phyloP scores from a whole-genome alignment of 441 rosid genomes.

The Gossypium schwendimanii region DNA sequence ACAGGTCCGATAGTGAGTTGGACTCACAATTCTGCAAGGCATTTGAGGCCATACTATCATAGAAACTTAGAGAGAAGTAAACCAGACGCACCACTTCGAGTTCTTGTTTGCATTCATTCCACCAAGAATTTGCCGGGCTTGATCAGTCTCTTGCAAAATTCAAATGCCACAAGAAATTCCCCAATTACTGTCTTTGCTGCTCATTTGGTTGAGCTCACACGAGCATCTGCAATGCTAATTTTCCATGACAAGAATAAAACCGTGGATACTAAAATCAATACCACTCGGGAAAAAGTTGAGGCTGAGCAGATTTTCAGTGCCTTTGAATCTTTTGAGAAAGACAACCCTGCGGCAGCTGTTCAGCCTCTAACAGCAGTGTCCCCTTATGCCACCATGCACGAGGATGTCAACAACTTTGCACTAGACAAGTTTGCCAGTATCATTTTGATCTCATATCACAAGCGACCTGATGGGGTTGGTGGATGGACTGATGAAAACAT shows the following conservation, averaged over 20 bases:
- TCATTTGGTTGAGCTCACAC: conserved; percentile 47
- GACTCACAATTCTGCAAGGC: conserved; percentile 22
- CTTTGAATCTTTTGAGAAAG: conserved; percentile 23
- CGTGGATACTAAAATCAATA: background rate
- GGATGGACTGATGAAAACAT: conserved; percentile 27
- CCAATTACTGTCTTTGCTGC: conserved; percentile 36
- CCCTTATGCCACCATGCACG: conserved; percentile 46
- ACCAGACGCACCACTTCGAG: conserved; percentile 32
- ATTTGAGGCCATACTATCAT: conserved; percentile 11
- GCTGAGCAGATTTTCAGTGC: conserved; percentile 32
- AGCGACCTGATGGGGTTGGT: conserved; percentile 25
- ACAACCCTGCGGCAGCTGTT: conserved; percentile 20
- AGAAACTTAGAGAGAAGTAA: conserved; percentile 29
- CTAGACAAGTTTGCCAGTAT: conserved; percentile 31
- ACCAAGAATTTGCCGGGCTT: conserved; percentile 31
- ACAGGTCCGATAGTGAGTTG: conserved; percentile 32
- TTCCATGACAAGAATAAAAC: conserved; percentile 28
- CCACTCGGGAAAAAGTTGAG: conserved; percentile 21
- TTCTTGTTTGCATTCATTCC: conserved; percentile 35
- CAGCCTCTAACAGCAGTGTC: conserved; percentile 47
- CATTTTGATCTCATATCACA: conserved; percentile 42
- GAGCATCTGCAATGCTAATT: conserved; percentile 54
- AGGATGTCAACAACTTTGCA: conserved; percentile 37
- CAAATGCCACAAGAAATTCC: conserved; percentile 38
- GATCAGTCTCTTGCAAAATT: conserved; percentile 34